Base-by-base conservation (phyloP, 805 yeast species). In the Lachancea kluyveri region DNA sequence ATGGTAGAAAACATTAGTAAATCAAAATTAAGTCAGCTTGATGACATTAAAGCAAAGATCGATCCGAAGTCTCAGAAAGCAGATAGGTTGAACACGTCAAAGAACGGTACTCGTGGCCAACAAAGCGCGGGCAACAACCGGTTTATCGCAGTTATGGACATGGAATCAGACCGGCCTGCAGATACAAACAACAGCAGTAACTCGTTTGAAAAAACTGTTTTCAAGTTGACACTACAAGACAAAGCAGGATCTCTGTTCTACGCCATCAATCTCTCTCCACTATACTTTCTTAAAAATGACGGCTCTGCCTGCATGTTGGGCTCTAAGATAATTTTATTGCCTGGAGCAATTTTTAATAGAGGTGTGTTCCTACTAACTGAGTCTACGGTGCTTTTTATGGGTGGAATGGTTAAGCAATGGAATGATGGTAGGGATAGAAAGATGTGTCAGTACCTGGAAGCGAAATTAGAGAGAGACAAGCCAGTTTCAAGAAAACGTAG, bases 41-140 rank as follows among this genome's bases (percentile, higher is more conserved):
- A 80, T 40, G 70, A 66, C 5, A 59, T 81, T 53, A 59, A 58
- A 14, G 67, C 67, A 20, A 54, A 59, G 30, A 57, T 69, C n/a
- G 77, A 79, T 44, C 74, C 77, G 2, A 74, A 71, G 39, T 66
- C 63, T n/a, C 77, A 72, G 3, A 71, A 72, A 10, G 75, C 72
- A 2, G 90, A 79, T 52, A 55, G 79, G 16, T 52, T 78, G 25
- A 48, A 51, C 29, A 40, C 41, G 11, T 42, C 49, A 6, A 54
- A 50, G 16, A 36, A 39, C 14, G n/a, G n/a, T n/a, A 30, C 28
- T 4, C 26, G 21, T 5, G 25, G 17, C 3, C 15, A 11, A 21
- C 16, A 10, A 7, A 9, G 21, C n/a, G 16, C 24, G 6, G 22
- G 16, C 10, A 24, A 24, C 7, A 13, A 23, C 8, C 33, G 19